Evolutionary conservation across 1,284 basidiomycete genomes (phyloP), one percentile per base, ranked within the genome.

Genomic region (Sanghuangporus weigelae): DNA sequence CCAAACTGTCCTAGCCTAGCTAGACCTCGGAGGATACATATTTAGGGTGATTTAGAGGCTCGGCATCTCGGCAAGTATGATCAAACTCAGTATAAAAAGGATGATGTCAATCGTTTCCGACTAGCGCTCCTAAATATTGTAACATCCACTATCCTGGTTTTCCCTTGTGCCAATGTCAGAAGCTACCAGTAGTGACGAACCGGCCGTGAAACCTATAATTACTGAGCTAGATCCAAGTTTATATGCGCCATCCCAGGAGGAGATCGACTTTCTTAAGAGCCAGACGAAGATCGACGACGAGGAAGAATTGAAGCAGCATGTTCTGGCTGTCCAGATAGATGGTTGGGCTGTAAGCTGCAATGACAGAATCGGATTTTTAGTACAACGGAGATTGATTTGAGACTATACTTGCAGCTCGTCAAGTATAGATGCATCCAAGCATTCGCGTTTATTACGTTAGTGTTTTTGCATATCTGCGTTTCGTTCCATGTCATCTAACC

Each of bases 351-450:
- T 67, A 23, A 39, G 61, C 31, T 31, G 16, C 40, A 36, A 10
- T 42, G 21, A 35, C n/a, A 4, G 11, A n/a, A 31, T 31, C 26
- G 26, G 26, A 31, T 2, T 31, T 31, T 31, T 4, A 31, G 26
- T 31, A 31, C 26, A 31, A 5, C 26, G 26, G 26, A 26, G n/a
- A 21, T 16, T 23, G 39, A n/a, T 44, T 44, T 7, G 4, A 12
- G 8, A 39, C 31, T 19, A 35, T 51, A 51, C 8, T 14, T 38
- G 0, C n/a, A 69, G 68, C 53, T 64, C 16, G 46, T 58, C 7
- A 62, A 63, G 2, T 67, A 67, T 38, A 53, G 50, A 44, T 67
- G 66, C 59, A 67, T 67, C 23, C 57, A 56, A 5, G 35, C 40
- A 12, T 66, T 67, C 42, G 31, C 31, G 14, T 67, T 67, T 36